Evolutionary conservation across 192 early-diverging fungal species (phyloP).

Genomic region (Dissophora globulifera): DNA sequence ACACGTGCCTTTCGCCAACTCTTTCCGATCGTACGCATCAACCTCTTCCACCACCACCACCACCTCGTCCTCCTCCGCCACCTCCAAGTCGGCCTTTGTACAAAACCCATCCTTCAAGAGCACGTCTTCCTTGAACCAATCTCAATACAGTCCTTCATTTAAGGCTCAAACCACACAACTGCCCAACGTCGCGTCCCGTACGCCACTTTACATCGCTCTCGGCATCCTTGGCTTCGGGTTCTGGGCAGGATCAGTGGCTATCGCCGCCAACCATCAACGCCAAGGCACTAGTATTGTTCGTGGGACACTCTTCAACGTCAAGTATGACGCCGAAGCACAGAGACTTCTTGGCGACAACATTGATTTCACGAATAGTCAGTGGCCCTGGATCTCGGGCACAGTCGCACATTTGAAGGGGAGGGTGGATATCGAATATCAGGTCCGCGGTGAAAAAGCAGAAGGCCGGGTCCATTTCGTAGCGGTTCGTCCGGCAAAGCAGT

Average conservation of each 20-base stretch:
- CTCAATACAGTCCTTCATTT: conserved; percentile 34
- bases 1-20: not conserved
- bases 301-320: conserved; percentile 68
- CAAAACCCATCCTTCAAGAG: conserved; percentile 43
- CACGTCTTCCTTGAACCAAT: conserved; percentile 37
- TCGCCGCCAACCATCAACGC: conserved; percentile 68
- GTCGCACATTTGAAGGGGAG: conserved; percentile 71
- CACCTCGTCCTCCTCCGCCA: conserved; percentile 1
- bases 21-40: conserved; percentile 7
- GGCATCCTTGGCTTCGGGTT: conserved; percentile 57
- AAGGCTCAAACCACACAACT: conserved; percentile 38
- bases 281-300: conserved; percentile 63
- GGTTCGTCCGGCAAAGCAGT: conserved; percentile 43
- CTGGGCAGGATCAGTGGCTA: conserved; percentile 63
- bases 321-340: conserved; percentile 59
- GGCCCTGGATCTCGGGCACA: conserved; percentile 72
- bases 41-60: not conserved
- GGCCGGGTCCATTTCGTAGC: conserved; percentile 55
- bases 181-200: conserved; percentile 30
- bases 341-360: conserved; percentile 63
- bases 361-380: conserved; percentile 59
- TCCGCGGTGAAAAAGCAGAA: conserved; percentile 62
- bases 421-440: conserved; percentile 63
- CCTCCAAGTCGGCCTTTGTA: not conserved
- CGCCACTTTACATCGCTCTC: conserved; percentile 32